Percentiles rank a stretch among this genome's conserved stretches.
These are phyloP conservation scores for Lactarius hatsudake DNA, from an alignment of 768 basidiomycete genomes.

Conservation along the genomic window DNA sequence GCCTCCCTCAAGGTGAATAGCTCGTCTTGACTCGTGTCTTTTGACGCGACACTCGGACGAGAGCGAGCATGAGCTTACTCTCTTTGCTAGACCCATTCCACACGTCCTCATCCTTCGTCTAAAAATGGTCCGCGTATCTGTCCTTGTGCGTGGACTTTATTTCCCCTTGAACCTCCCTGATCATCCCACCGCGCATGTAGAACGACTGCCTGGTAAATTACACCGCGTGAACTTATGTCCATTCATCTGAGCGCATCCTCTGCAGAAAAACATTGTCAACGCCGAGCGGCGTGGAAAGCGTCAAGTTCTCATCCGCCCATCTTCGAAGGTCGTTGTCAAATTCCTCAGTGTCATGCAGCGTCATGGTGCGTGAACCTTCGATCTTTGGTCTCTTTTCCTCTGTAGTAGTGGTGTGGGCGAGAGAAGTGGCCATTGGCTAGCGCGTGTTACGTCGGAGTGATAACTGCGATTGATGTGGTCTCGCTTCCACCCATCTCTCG, in stretches of 20 bases:
- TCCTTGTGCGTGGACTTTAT: conserved; percentile 48
- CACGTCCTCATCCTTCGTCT: conserved; percentile 22
- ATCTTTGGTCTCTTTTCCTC: not conserved
- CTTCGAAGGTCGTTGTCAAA: conserved; percentile 97
- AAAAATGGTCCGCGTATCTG: conserved; percentile 87
- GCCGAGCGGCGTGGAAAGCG: conserved; percentile 99
- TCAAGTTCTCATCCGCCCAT: conserved; percentile 96
- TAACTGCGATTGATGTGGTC: conserved; percentile 80
- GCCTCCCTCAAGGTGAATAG: conserved; percentile 47
- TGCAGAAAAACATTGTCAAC: conserved; percentile 96
- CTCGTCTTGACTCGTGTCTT: conserved; percentile 74
- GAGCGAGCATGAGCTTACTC: conserved; percentile 46
- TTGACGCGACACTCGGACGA: conserved; percentile 84
- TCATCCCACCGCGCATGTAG: conserved; percentile 29
- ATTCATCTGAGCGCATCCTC: conserved; percentile 16
- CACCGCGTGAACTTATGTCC: not conserved
- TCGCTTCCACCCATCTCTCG: conserved; percentile 60
- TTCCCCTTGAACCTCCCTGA: not conserved
- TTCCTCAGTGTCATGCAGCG: conserved; percentile 99
- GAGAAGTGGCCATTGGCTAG: not conserved
- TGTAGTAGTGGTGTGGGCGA: not conserved
- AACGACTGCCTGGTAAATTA: conserved; percentile 59
- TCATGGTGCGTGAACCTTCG: conserved; percentile 65
- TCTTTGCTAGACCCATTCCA: conserved; percentile 28
- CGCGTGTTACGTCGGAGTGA: conserved; percentile 55